Base-by-base conservation (phyloP, 2,329 filamentous ascomycete genomes). In the Clonostachys rosea region DNA sequence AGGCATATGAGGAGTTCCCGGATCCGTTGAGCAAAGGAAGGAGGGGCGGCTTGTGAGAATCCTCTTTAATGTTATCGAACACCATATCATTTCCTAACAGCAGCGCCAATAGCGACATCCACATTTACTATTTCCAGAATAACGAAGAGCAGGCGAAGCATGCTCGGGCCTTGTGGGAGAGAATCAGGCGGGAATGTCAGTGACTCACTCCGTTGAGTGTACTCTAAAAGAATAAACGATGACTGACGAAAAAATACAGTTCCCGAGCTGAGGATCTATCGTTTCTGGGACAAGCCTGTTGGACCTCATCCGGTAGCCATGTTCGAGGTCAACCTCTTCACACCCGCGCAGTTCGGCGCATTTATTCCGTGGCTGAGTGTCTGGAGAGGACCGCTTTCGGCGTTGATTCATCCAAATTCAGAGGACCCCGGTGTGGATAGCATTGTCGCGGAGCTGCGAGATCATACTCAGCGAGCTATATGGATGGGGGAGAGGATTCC, bases 261-360 rank as follows among this genome's bases (percentile, higher is more conserved):
- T 59, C 90, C 91, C 9, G 91, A 96, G 62, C 73, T 95, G 16
- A 79, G 90, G 46, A 86, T 95, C 56, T 95, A 96, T 63, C 74
- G 66, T 13, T 72, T 95, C 54, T 95, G 82, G 79, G 86, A 94
- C 54, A 67, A 70, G 13, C 89, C 91, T 0, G 66, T 96, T 30
- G 91, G 91, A 0, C 91, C 91, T 1, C 91, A 96, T 63, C 84
- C 87, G 0, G 66, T 90, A 1, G 87, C 84, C 45, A 96, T 95
- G 90, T 96, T 96, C 58, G 91, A 96, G 67, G 89, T 96, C 42
- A 95, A 95, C 56, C 42, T 96, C 17, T 89, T 92, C 63, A 90
- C 85, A 0, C 91, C 91, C 0, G 84, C 82, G 4, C 88, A 96
- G 63, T 96, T 96, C 59, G 91, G 91, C 0, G 91, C 91, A 0